Evolutionary conservation across 2,329 filamentous ascomycete species (phyloP).

Genomic region (Fusarium virguliforme): DNA sequence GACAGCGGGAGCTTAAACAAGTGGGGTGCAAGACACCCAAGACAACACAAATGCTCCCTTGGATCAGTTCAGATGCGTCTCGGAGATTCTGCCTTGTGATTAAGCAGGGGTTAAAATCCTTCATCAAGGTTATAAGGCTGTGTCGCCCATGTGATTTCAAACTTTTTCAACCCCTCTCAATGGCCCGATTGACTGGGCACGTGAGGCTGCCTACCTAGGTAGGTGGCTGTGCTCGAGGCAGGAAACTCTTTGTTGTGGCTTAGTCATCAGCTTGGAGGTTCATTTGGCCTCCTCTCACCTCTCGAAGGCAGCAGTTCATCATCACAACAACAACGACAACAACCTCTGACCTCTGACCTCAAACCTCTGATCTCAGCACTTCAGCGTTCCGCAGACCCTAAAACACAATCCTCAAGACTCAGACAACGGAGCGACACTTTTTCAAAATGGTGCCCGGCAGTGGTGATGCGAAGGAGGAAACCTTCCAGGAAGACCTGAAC

Average conservation of each 20-base stretch:
- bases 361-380: constrained; percentile 5
- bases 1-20: constrained; percentile 9
- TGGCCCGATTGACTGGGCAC: constrained; percentile 1
- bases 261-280: constrained; percentile 8
- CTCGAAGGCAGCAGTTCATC: background rate
- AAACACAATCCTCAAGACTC: constrained; percentile 1
- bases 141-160: background rate
- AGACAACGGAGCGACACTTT: constrained; percentile 44
- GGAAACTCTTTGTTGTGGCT: background rate
- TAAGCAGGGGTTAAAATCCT: background rate
- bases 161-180: constrained; percentile 2
- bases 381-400: constrained; percentile 5
- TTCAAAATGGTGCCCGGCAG: constrained; percentile 65
- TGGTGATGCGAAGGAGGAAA: constrained; percentile 52
- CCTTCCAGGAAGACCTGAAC: constrained; percentile 88
- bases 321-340: constrained; percentile 8
- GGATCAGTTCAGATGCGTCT: background rate
- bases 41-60: background rate
- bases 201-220: background rate
- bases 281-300: constrained; percentile 10
- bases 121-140: background rate
- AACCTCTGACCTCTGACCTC: background rate
- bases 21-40: constrained; percentile 6
- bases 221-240: background rate
- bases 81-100: background rate